phyloP scores from a whole-genome alignment of 768 basidiomycete genomes.

The Zangia roseola region DNA sequence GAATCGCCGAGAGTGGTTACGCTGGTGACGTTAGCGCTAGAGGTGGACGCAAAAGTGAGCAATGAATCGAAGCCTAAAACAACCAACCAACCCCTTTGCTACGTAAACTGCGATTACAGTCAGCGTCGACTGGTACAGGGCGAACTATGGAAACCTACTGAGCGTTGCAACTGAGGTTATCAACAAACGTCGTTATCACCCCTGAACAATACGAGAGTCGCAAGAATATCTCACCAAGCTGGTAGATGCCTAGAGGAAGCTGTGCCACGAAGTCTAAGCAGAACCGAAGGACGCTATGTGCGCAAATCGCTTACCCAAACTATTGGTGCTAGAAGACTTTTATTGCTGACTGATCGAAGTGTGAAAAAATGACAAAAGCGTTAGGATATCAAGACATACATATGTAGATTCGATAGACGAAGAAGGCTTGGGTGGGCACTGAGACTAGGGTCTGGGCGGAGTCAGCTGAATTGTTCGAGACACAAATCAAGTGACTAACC shows the following conservation, averaged over 20 bases:
- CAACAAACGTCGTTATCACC: neutral
- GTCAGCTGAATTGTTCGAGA: neutral
- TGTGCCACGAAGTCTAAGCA: neutral
- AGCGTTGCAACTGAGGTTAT: neutral
- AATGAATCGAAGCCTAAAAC: neutral
- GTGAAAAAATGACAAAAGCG: neutral
- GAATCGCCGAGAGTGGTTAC: neutral
- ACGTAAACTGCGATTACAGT: neutral
- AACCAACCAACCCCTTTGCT: neutral
- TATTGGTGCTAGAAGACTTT: neutral
- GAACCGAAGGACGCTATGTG: neutral
- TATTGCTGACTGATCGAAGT: neutral
- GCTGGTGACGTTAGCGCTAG: neutral
- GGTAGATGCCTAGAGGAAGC: constrained; percentile 4
- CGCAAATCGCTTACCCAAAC: neutral
- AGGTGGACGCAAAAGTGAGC: too few relatives aligned
- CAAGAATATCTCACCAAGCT: constrained; percentile 1
- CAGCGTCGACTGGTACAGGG: too few relatives aligned
- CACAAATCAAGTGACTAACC: too few relatives aligned
- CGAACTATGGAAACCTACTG: too few relatives aligned
- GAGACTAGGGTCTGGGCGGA: neutral
- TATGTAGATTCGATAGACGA: neutral
- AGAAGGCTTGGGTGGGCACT: neutral
- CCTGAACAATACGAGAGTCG: neutral
- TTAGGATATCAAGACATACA: neutral